Base-by-base conservation (phyloP, 2,329 filamentous ascomycete genomes). In the Nectriaceae sp. region DNA sequence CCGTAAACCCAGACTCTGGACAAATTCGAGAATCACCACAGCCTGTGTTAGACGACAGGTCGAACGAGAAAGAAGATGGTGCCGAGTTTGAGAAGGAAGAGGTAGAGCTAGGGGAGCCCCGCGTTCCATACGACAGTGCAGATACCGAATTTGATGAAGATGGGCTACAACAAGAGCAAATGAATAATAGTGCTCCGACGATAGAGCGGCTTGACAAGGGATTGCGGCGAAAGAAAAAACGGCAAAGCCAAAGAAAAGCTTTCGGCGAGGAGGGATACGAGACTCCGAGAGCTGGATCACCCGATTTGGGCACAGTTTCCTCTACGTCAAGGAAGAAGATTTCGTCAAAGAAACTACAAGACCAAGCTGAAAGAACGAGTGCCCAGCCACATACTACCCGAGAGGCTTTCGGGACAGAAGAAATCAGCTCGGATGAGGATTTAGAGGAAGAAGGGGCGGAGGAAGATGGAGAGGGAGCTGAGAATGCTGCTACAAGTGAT, bases 261-360 rank as follows among this genome's bases (percentile, higher is more conserved):
- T 54, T 43, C 31, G 44, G 29, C 4, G 47, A 55, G 20, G 13
- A 26, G 2, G n/a, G 33, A 4, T 40, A 52, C 37, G 31, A n/a
- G 24, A 18, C 4, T 13, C 21, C 35, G 16, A 53, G 49, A 16
- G 35, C 10, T 5, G 41, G 10, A 15, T 59, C 55, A 26, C 52
- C 42, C 19, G 58, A 59, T 2, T 47, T 52, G 3, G 56, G 54
- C 20, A 44, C 50, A 18, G 45, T 46, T n/a, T 10, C 8, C 33
- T 19, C 33, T n/a, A n/a, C 33, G 8, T 15, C 33, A 6, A 36
- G 33, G 33, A 36, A n/a, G 33, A 19, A 16, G 16, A 36, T 29
- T 6, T n/a, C n/a, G n/a, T n/a, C n/a, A n/a, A n/a, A n/a, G n/a
- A 31, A 21, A 3, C 46, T 35, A 21, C 21, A 16, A 29, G 33